Evolutionary conservation across 768 basidiomycete genomes (phyloP), one percentile per base, ranked within the genome.

Genomic region (Hydnomerulius pinastri): DNA sequence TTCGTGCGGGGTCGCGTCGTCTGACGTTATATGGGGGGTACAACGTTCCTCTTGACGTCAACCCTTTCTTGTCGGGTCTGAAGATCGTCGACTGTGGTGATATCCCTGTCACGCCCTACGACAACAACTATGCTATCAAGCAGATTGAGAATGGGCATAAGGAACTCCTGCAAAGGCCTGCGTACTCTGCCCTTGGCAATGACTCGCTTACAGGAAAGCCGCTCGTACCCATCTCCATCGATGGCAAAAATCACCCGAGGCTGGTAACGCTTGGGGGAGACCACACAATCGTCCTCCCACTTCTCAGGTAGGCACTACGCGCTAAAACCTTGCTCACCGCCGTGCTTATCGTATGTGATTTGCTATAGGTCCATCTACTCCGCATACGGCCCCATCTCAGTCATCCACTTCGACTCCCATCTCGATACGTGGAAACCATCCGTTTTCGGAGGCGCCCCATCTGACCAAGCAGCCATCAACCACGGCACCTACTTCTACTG

Each of bases 401-500:
- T 90, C 42, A 90, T 92, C 43, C 92, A 93, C 68, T 92, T 93
- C 62, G 92, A 93, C 66, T 86, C 87, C 27, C 89, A 92, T 68
- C 77, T 91, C 29, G 86, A 88, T 60, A 88, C 86, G 10, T 88
- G 86, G 87, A 86, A 85, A 60, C 85, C 86, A 4, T 73, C 79
- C 27, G 82, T 87, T 9, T 88, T 88, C 60, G 87, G 87, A 20
- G 86, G 85, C 9, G 82, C 87, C 3, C 86, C 85, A 4, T 85
- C 85, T 23, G 75, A 77, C 1, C 84, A 85, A 50, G 87, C 86
- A 0, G 82, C 83, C 18, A 83, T 94, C 55, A 92, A 89, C 53
- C 92, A 94, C 52, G 92, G 91, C 11, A 91, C 89, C 3, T 93
- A 92, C 73, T 94, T 94, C 69, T 93, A 90, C 71, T 88, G 88